Evolutionary conservation across 768 basidiomycete genomes (phyloP), one percentile per base, ranked within the genome.

Genomic region (Lepiota brunneoincarnata): DNA sequence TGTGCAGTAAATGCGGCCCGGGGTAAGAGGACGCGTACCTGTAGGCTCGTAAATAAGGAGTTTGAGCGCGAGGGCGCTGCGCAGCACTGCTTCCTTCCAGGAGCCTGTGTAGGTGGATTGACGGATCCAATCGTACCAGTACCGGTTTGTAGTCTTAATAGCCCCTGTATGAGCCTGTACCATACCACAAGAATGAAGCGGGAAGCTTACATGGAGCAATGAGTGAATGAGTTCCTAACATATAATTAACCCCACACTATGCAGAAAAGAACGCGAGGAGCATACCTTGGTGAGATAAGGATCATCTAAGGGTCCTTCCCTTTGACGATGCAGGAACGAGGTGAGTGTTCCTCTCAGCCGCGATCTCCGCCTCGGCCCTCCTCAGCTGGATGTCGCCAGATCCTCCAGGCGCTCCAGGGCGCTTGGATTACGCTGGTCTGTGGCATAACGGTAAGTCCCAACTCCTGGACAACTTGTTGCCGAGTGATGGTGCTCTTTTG

Each of bases 21-120:
- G 49, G 24, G 54, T 44, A 49, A 34, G 49, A 34, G 17, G 39
- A 38, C 14, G 42, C n/a, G n/a, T 35, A 82, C 88, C 89, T 1
- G 91, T 97, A 1, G 93, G 94, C 65, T 96, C 94, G 63, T 82
- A 98, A 41, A 94, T 93, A 57, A 98, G 76, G 53, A 97, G 78
- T 70, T 98, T 98, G 58, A 98, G 75, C 0, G 93, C 91, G n/a
- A 98, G 76, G 1, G 93, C 96, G 54, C 91, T 93, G 20, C 95
- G 83, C 63, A 93, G 84, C 4, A 98, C 94, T 2, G 89, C 86
- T 67, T 99, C 97, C 61, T 95, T 89, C 97, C 97, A 99, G 14
- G 92, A 82, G 0, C 96, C 97, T 12, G 79, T 80, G 69, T 99
- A 99, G 0, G 89, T 93, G 31, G 89, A 92, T 59, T 82, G 80